Evolutionary conservation across 176 grass and related monocot genomes (phyloP), one percentile per base, ranked within the genome.

Genomic region (Juncus inflexus): DNA sequence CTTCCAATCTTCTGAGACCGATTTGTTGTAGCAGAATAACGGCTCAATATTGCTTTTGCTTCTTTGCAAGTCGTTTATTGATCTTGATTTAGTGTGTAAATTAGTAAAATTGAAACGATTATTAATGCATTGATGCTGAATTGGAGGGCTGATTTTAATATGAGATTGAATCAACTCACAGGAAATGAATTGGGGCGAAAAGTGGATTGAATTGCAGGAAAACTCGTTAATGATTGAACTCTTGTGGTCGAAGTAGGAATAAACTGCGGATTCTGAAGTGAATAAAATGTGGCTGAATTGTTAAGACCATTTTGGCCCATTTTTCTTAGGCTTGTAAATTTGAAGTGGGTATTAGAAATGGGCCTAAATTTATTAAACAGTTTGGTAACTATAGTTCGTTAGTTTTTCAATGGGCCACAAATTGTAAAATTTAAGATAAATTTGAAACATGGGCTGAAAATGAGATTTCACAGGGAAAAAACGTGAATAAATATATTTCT

Each of bases 11-110:
- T 91, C 94, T 0, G 85, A 77, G 60, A 79, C 67, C 72, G 94
- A 63, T 85, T 97, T 86, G 72, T 86, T 84, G n/a, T 91, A 89
- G 57, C 77, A 89, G 75, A 97, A 91, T 61, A 97, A 54, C 0
- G 85, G 71, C 75, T 91, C 94, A 0, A 91, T 82, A 74, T 60
- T 89, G 60, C 82, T 91, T 73, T 72, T 97, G 58, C 61, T 84
- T 79, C 69, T 91, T 70, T 84, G 77, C 10, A 91, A 67, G 58
- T 77, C 80, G 75, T 84, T 19, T 58, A 82, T 58, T 40, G 80
- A 68, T 58, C 37, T 80, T 69, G 82, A 66, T 42, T 41, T 86
- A 15, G 86, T 79, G 87, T 97, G 43, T 47, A 6, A 47, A 47
- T 5, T 47, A 47, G 6, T 47, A 9, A 47, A 47, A 28, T 47